A percentile compares a stretch with the other conserved stretches of the same genome.
Evolutionary conservation across 305 asterid species (phyloP).

Genomic region (Fraxinus albicans): DNA sequence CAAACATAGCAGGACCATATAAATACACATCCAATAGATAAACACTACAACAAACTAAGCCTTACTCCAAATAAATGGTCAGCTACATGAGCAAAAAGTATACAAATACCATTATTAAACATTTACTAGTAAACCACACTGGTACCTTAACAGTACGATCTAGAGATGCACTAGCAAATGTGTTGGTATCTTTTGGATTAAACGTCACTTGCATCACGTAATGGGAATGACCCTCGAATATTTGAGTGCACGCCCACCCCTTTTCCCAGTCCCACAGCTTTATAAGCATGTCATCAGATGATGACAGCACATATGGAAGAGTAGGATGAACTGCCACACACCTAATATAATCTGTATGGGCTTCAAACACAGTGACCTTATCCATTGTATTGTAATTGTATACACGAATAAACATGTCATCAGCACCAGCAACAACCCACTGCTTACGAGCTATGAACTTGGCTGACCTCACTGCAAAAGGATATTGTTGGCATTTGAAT

Average conservation of each 20-base stretch:
- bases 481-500: slow-evolving; percentile 25
- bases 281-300: slow-evolving; percentile 99
- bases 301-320: slow-evolving; percentile 89
- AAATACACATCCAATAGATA: not conserved
- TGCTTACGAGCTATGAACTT: slow-evolving; percentile 92
- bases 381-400: slow-evolving; percentile 98
- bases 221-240: slow-evolving; percentile 99
- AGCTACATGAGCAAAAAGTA: slow-evolving; percentile 1
- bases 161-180: slow-evolving; percentile 99
- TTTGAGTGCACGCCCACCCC: slow-evolving; percentile 96
- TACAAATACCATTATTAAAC: slow-evolving; percentile 5
- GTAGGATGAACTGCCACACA: slow-evolving; percentile 98
- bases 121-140: slow-evolving; percentile 2
- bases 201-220: slow-evolving; percentile 99
- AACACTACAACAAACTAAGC: not conserved
- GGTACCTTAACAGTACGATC: slow-evolving; percentile 94
- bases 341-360: slow-evolving; percentile 96
- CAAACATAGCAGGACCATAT: not conserved
- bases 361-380: slow-evolving; percentile 92
- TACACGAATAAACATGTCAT: slow-evolving; percentile 93
- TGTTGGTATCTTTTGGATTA: slow-evolving; percentile 97
- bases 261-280: slow-evolving; percentile 99
- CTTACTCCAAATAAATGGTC: not conserved
- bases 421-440: slow-evolving; percentile 99
- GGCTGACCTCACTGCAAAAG: slow-evolving; percentile 87